phyloP scores from a whole-genome alignment of 495 filamentous ascomycete genomes.

The Podospora appendiculata region DNA sequence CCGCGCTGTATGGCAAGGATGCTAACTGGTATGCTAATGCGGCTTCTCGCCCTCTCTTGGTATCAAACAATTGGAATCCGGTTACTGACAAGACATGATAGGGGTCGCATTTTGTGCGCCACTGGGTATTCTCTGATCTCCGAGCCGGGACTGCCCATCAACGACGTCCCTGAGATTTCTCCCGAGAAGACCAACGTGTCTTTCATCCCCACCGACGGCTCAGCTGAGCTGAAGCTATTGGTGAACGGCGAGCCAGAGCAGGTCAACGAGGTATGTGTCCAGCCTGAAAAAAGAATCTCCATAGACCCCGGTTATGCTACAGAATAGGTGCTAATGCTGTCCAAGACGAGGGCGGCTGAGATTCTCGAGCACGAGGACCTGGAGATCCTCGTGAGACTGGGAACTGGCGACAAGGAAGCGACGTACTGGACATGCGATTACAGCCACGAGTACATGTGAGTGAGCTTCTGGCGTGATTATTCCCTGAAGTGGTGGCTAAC shows the following conservation, averaged over 20 bases:
- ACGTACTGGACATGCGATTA: slow-evolving; percentile 96
- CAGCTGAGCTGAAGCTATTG: slow-evolving; percentile 70
- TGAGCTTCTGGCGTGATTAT: neutral
- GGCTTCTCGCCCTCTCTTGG: neutral
- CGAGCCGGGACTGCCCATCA: slow-evolving; percentile 43
- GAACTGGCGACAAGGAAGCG: slow-evolving; percentile 63
- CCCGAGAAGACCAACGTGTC: slow-evolving; percentile 85
- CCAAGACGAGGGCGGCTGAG: slow-evolving; percentile 58
- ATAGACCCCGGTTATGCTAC: neutral
- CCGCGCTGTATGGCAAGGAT: slow-evolving; percentile 91
- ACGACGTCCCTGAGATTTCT: slow-evolving; percentile 54
- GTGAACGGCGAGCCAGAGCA: slow-evolving; percentile 86
- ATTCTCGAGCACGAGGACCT: slow-evolving; percentile 84
- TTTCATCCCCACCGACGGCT: slow-evolving; percentile 82
- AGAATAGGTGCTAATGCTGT: neutral
- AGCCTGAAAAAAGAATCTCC: neutral
- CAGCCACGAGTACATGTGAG: slow-evolving; percentile 84
- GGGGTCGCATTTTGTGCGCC: slow-evolving; percentile 88
- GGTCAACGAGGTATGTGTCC: slow-evolving; percentile 63
- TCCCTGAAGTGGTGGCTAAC: slow-evolving; percentile 4
- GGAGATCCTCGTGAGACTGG: slow-evolving; percentile 71
- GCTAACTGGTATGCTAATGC: slow-evolving; percentile 72
- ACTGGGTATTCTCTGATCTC: slow-evolving; percentile 81
- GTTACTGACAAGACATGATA: slow-evolving; percentile 8
- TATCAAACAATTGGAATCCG: neutral